These are phyloP conservation scores for Purshia tridentata DNA, from an alignment of 306 rosid genomes.

Conservation along the genomic window DNA sequence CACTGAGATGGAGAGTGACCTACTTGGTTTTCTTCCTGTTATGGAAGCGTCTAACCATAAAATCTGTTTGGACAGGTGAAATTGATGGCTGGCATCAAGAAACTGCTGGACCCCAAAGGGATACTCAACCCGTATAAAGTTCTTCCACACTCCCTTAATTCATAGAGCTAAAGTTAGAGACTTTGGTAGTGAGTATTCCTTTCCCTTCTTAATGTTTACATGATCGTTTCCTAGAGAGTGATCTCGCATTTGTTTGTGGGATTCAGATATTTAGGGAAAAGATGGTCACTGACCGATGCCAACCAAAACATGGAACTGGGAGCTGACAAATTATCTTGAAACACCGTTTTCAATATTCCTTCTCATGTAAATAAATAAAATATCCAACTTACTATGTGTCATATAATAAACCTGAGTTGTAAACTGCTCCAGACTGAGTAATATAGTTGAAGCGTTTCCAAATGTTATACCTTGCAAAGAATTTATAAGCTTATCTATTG, in stretches of 20 bases:
- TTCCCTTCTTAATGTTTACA: not conserved
- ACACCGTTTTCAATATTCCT: not conserved
- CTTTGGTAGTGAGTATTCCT: constrained; percentile 11
- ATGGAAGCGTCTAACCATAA: constrained; percentile 11
- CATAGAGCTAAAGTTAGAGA: constrained; percentile 28
- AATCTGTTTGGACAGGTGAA: constrained; percentile 57
- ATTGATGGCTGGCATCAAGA: constrained; percentile 85
- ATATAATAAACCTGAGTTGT: not conserved
- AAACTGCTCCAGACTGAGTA: not conserved
- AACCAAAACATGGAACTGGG: not conserved
- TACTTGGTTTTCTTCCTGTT: not conserved
- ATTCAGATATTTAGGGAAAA: not conserved
- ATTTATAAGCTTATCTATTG: no score
- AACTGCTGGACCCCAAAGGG: constrained; percentile 75
- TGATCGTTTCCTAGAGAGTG: not conserved
- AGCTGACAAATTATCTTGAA: not conserved
- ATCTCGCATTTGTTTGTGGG: not conserved
- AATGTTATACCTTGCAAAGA: no score
- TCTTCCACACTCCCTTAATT: constrained; percentile 57
- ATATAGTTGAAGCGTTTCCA: not conserved
- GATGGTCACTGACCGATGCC: not conserved
- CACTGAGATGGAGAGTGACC: not conserved
- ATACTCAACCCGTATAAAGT: constrained; percentile 97
- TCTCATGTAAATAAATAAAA: not conserved
- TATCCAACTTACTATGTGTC: not conserved